Base-by-base conservation (phyloP, 139 green algal genomes). In the Chlorella sp. region DNA sequence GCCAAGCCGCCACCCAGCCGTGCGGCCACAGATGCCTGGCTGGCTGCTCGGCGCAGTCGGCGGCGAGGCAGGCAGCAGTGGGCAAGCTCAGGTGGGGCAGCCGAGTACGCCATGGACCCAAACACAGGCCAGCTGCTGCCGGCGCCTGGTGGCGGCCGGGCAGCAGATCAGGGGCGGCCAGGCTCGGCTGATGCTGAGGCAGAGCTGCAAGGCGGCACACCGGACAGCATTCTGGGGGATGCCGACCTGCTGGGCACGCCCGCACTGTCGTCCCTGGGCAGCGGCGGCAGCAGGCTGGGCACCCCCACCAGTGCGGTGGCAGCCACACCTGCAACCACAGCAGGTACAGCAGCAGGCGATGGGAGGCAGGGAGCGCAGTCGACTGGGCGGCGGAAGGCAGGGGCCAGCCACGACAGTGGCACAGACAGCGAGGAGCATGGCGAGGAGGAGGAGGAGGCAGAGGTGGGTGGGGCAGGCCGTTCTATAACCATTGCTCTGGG, bases 81-180 rank as follows among this genome's bases (percentile, higher is more conserved):
- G 30, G 32, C 26, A n/a, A 7, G 47, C 23, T 65, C 65, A 38
- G 60, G 11, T 56, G 56, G 63, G 34, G 55, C 44, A 74, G 57
- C 39, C 51, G 44, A 64, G 26, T 90, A 92, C 47, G 80, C 62
- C 1, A 93, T 97, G 86, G 91, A 98, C 83, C 56, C 95, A 28
- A 97, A 98, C 89, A 96, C 93, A 4, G 95, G 96, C 17, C 80
- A 87, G 82, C 80, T 97, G 44, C 34, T 87, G 39, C 80, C 83
- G 70, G n/a, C 55, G n/a, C 36, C 36, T 64, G 68, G 38, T 56
- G 36, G 73, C 44, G 41, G 2, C 60, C 17, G 20, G 47, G 69
- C 65, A 23, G 30, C 30, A 17, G 16, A 39, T 0, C 44, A 26
- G 78, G 41, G 32, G 72, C 68, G 69, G 13, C 38, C 39, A 1